Percentiles rank a stretch among this genome's conserved stretches.
Conservation (phyloP, 2,329 filamentous ascomycete species). For the Amylocarpus encephaloides region DNA sequence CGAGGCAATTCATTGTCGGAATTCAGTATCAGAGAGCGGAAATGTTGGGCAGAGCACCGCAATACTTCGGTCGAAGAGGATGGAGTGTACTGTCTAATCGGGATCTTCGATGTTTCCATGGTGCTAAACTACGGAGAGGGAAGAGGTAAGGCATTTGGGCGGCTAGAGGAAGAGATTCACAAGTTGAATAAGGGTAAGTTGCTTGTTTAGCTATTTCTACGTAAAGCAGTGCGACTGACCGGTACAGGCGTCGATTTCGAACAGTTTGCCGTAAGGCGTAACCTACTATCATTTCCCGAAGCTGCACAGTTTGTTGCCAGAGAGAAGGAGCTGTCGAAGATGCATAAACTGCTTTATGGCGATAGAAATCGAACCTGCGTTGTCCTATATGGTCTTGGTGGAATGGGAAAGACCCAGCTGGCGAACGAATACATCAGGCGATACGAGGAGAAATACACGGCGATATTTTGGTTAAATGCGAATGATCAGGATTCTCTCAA, state of each 20-base stretch:
- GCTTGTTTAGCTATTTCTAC: too few species aligned
- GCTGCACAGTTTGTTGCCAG: slow-evolving; percentile 30
- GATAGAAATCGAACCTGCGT: slow-evolving; percentile 16
- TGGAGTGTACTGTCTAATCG: too few species aligned
- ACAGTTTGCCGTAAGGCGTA: slow-evolving; percentile 27
- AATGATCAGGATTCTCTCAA: slow-evolving; percentile 10
- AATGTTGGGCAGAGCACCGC: too few species aligned
- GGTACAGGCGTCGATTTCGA: not conserved
- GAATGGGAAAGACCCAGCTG: slow-evolving; percentile 43
- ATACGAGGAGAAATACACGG: slow-evolving; percentile 10
- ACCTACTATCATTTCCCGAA: slow-evolving; percentile 25
- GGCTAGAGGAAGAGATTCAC: too few species aligned
- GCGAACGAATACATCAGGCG: slow-evolving; percentile 31
- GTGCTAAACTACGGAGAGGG: too few species aligned
- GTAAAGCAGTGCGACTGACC: too few species aligned
- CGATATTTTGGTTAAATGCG: slow-evolving; percentile 16
- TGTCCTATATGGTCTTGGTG: slow-evolving; percentile 34
- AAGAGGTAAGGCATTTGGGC: too few species aligned
- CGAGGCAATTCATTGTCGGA: too few species aligned
- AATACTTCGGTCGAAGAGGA: too few species aligned
- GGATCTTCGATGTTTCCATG: too few species aligned
- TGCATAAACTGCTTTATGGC: slow-evolving; percentile 25
- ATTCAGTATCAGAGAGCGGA: too few species aligned
- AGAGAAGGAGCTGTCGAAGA: slow-evolving; percentile 28
- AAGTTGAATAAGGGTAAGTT: too few species aligned